These are phyloP conservation scores for Calonectria montana DNA, from an alignment of 2,329 filamentous ascomycete genomes.

Conservation along the genomic window DNA sequence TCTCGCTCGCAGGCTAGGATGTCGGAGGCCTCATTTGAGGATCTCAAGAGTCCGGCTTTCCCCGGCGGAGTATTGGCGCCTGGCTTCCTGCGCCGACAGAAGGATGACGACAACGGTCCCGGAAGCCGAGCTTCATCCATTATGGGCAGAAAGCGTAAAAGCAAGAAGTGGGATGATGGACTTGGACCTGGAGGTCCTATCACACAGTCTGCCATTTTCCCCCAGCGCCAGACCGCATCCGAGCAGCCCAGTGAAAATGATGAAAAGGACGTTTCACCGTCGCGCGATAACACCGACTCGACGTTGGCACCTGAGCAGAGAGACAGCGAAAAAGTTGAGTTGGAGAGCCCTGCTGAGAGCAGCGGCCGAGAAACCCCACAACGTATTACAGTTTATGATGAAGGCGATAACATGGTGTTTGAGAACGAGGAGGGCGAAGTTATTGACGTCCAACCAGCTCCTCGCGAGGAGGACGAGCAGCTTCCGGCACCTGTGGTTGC, in stretches of 20 bases:
- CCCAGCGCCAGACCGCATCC: constrained; percentile 57
- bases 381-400: constrained; percentile 77
- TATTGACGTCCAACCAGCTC: constrained; percentile 67
- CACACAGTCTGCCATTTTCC: constrained; percentile 88
- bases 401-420: constrained; percentile 82
- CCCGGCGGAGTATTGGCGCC: constrained; percentile 80
- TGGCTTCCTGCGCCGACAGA: constrained; percentile 82
- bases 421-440: constrained; percentile 93
- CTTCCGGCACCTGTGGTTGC: constrained; percentile 36
- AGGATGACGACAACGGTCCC: constrained; percentile 73
- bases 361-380: constrained; percentile 38
- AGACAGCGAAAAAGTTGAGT: constrained; percentile 40
- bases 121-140: constrained; percentile 70
- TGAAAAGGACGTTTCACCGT: constrained; percentile 46
- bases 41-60: constrained; percentile 68
- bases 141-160: constrained; percentile 71
- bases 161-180: constrained; percentile 77
- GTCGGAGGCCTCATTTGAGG: constrained; percentile 80
- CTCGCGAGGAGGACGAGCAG: constrained; percentile 19
- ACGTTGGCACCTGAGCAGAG: constrained; percentile 47
- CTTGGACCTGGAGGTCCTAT: constrained; percentile 87
- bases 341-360: constrained; percentile 28
- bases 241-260: constrained; percentile 33
- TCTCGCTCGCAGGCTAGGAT: constrained; percentile 87
- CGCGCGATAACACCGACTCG: constrained; percentile 48